These are phyloP conservation scores for Pseudotulostoma volvatum DNA, from an alignment of 495 filamentous ascomycete species.

Conservation along the genomic window DNA sequence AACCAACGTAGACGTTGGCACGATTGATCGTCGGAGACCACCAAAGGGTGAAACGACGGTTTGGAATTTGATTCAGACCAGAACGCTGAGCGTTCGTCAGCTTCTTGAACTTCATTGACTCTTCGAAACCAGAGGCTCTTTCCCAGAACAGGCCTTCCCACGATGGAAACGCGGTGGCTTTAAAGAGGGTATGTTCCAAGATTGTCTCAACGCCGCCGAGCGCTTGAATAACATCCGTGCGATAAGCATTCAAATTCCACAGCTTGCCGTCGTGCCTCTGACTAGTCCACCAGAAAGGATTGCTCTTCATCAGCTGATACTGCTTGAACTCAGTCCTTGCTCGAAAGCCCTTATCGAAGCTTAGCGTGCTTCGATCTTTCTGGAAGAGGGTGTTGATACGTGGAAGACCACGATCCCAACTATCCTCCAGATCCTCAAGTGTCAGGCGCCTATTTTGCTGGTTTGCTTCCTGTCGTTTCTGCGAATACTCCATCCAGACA, in stretches of 20 bases:
- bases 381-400: conserved; percentile 99
- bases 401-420: conserved; percentile 95
- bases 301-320: conserved; percentile 98
- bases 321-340: conserved; percentile 94
- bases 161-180: conserved; percentile 93
- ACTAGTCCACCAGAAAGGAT: conserved; percentile 99
- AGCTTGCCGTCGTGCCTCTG: conserved; percentile 96
- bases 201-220: conserved; percentile 99
- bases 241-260: conserved; percentile 96
- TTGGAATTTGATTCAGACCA: conserved; percentile 98
- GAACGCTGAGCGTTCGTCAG: conserved; percentile 96
- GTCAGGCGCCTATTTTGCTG: conserved; percentile 93
- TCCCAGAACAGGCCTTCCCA: conserved; percentile 99
- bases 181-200: conserved; percentile 95
- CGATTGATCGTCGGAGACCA: conserved; percentile 71
- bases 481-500: conserved; percentile 98
- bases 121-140: conserved; percentile 38
- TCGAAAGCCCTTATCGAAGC: conserved; percentile 98
- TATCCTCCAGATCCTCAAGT: conserved; percentile 93
- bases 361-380: conserved; percentile 92
- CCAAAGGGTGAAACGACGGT: conserved; percentile 98
- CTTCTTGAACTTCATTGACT: conserved; percentile 93
- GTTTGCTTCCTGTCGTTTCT: conserved; percentile 93
- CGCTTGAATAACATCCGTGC: conserved; percentile 97
- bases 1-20: conserved; percentile 59